phyloP scores from a whole-genome alignment of 202 grass and related monocot species.

The Panicum hallii region DNA sequence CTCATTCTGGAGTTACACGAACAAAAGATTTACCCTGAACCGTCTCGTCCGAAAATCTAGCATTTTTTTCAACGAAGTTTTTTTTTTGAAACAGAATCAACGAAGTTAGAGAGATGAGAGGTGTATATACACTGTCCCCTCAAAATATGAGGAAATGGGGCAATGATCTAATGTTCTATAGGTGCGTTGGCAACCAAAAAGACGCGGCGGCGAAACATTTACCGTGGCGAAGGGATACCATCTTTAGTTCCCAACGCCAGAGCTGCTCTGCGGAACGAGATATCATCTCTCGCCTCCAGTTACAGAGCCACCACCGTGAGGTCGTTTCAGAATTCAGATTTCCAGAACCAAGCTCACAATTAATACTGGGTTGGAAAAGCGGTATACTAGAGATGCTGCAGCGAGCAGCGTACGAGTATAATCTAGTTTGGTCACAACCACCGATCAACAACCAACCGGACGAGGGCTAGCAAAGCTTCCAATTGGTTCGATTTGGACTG shows the following conservation, averaged over 20 bases:
- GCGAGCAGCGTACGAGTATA: neutral
- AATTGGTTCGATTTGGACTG: slow-evolving; percentile 16
- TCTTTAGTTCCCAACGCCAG: neutral
- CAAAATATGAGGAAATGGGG: neutral
- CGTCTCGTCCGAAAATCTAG: too few relatives aligned
- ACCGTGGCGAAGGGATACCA: neutral
- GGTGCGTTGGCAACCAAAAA: slow-evolving; percentile 5
- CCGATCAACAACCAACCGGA: slow-evolving; percentile 32
- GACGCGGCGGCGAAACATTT: neutral
- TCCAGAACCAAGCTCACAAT: slow-evolving; percentile 11
- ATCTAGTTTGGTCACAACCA: slow-evolving; percentile 7
- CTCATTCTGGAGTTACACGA: neutral
- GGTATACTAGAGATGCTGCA: neutral
- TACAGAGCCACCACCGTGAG: neutral
- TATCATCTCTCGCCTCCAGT: slow-evolving; percentile 1
- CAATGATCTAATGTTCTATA: neutral
- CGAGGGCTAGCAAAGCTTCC: slow-evolving; percentile 19
- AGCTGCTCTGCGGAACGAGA: slow-evolving; percentile 1
- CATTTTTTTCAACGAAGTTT: neutral
- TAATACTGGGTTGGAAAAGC: slow-evolving; percentile 23
- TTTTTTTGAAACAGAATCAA: too few relatives aligned
- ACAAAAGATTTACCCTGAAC: neutral
- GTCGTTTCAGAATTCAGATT: neutral
- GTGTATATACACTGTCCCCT: slow-evolving; percentile 7
- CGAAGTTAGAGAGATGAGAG: neutral